Evolutionary conservation across 805 yeast genomes (phyloP), one percentile per base, ranked within the genome.

Genomic region (Ogataea haglerorum): DNA sequence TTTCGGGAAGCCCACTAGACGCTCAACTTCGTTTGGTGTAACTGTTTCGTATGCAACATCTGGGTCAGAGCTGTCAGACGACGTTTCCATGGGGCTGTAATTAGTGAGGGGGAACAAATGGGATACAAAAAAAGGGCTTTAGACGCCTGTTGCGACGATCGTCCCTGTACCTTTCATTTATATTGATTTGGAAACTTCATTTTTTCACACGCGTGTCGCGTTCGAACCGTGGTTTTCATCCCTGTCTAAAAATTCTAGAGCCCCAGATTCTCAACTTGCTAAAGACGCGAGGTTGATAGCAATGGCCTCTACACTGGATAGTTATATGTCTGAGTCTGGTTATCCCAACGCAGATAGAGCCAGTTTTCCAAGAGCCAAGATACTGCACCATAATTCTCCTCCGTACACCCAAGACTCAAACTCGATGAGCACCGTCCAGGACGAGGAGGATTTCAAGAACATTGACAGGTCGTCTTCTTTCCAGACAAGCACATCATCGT

Each of bases 381-480:
- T 15, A 10, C 41, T 19, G 9, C 45, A 36, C 28, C 36, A 27
- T 38, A 19, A 22, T 18, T 52, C 58, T 7, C 49, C 61, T 27
- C 52, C 58, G 17, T 44, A 43, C 33, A 54, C 58, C 7, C 54
- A 57, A 38, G 61, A 60, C 38, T 54, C 65, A 4, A 45, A 47
- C 15, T 61, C 68, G 13, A 52, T 58, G 53, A 58, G 56, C 36
- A 58, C 66, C 22, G 52, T 53, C 3, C 60, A 60, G 21, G 66
- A 63, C 45, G 69, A 64, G 26, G 61, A 54, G 16, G 68, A 64
- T 40, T 59, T 59, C 46, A 55, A 48, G 35, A 42, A 48, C 29
- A 36, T 56, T 10, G 65, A 61, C 34, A 51, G 62, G 17, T 62
- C 67, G 0, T 62, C 68, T 9, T 64, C 69, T 15, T 59, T 64